Evolutionary conservation across 2,329 filamentous ascomycete genomes (phyloP).

Genomic region (Microcyclosporella mali): DNA sequence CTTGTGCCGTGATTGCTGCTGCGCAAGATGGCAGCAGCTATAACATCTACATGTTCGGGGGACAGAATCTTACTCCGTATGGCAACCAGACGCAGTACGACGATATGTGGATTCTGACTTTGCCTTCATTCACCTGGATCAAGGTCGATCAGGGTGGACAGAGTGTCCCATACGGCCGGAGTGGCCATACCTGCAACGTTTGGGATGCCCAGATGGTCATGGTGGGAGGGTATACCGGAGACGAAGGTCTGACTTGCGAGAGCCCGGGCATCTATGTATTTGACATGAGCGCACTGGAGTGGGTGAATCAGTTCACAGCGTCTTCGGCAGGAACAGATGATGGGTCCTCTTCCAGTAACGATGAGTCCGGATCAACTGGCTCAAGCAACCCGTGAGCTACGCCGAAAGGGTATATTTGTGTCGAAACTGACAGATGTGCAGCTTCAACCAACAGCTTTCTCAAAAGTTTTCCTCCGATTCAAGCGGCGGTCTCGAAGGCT

Average conservation of each 20-base stretch:
- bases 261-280: conserved; percentile 67
- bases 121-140: conserved; percentile 78
- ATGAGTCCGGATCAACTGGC: conserved; percentile 7
- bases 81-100: conserved; percentile 56
- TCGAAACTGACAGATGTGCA: conserved; percentile 26
- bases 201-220: conserved; percentile 78
- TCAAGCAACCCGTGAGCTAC: conserved; percentile 14
- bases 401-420: neutral
- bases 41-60: conserved; percentile 72
- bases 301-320: conserved; percentile 66
- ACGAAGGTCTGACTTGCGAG: conserved; percentile 55
- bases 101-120: conserved; percentile 72
- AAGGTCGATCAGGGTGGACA: conserved; percentile 51
- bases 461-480: conserved; percentile 42
- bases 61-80: conserved; percentile 63
- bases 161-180: conserved; percentile 51
- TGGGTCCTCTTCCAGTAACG: conserved; percentile 9
- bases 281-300: conserved; percentile 63
- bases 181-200: conserved; percentile 69
- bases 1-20: conserved; percentile 66
- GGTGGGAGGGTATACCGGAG: conserved; percentile 63
- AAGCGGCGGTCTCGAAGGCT: conserved; percentile 52
- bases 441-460: conserved; percentile 47
- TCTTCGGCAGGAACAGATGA: conserved; percentile 44
- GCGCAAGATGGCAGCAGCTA: conserved; percentile 60